Evolutionary conservation across 805 yeast genomes (phyloP).

Genomic region (Lipomyces sp.): DNA sequence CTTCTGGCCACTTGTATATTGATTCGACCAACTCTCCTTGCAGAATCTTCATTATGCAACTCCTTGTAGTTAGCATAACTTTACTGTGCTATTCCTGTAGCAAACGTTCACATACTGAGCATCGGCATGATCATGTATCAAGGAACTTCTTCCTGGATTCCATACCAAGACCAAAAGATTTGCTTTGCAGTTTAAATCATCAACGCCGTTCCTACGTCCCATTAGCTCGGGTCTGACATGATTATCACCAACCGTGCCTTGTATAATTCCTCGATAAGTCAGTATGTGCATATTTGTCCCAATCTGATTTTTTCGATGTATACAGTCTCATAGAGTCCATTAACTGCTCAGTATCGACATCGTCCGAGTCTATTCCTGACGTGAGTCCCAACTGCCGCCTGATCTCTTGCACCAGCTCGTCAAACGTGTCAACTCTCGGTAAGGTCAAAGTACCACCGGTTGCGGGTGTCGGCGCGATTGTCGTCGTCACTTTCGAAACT

Average conservation of each 20-base stretch:
- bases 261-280: conserved; percentile 60
- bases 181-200: conserved; percentile 71
- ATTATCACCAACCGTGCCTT: conserved; percentile 25
- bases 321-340: conserved; percentile 55
- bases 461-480: background rate
- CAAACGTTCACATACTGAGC: conserved; percentile 53
- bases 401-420: conserved; percentile 46
- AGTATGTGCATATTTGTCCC: conserved; percentile 62
- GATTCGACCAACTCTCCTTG: conserved; percentile 64
- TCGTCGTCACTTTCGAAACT: background rate
- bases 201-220: conserved; percentile 66
- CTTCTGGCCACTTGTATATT: conserved; percentile 57
- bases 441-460: background rate
- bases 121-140: conserved; percentile 74
- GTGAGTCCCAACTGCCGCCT: conserved; percentile 47
- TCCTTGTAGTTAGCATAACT: background rate
- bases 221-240: background rate
- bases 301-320: conserved; percentile 55
- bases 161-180: conserved; percentile 70
- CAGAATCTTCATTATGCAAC: conserved; percentile 70
- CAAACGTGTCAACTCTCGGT: conserved; percentile 37
- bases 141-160: conserved; percentile 67
- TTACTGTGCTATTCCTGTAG: background rate
- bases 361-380: conserved; percentile 50
- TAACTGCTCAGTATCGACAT: conserved; percentile 58